A percentile compares a stretch with the other conserved stretches of the same genome.
Evolutionary conservation across 345 rosid species (phyloP).

Genomic region (Cardiospermum halicacabum): DNA sequence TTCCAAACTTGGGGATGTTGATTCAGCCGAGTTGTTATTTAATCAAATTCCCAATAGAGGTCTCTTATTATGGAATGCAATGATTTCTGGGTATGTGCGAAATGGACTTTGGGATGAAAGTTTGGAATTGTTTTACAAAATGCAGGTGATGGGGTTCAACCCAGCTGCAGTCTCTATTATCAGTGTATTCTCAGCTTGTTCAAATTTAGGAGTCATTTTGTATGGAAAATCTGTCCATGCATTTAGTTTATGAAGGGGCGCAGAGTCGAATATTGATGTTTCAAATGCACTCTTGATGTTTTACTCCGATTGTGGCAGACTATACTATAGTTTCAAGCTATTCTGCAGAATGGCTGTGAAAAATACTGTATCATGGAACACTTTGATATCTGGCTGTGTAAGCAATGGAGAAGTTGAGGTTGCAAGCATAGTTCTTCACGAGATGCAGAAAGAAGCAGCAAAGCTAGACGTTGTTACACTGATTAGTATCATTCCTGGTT

Average conservation of each 20-base stretch:
- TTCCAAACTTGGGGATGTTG: slow-evolving; percentile 33
- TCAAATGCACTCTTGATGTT: slow-evolving; percentile 38
- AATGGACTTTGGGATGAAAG: slow-evolving; percentile 33
- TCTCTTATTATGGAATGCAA: slow-evolving; percentile 41
- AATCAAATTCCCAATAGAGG: slow-evolving; percentile 24
- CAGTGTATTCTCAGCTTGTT: slow-evolving; percentile 36
- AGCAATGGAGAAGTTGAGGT: slow-evolving; percentile 32
- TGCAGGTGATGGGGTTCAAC: slow-evolving; percentile 32
- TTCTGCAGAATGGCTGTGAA: slow-evolving; percentile 27
- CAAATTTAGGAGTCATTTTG: slow-evolving; percentile 24
- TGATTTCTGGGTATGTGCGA: slow-evolving; percentile 39
- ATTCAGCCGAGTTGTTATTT: slow-evolving; percentile 35
- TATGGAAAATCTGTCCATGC: slow-evolving; percentile 44
- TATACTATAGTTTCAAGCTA: slow-evolving; percentile 25
- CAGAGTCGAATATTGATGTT: slow-evolving; percentile 28
- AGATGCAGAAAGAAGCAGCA: slow-evolving; percentile 36
- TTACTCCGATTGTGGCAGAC: slow-evolving; percentile 26
- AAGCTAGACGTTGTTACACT: slow-evolving; percentile 35
- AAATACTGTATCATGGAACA: slow-evolving; percentile 39
- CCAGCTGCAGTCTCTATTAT: slow-evolving; percentile 35
- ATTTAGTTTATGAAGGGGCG: slow-evolving; percentile 30
- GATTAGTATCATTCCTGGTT: slow-evolving; percentile 28
- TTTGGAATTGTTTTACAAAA: slow-evolving; percentile 28
- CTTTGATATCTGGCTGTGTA: slow-evolving; percentile 32
- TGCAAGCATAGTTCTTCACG: slow-evolving; percentile 28